A percentile compares a stretch with the other conserved stretches of the same genome.
phyloP scores from a whole-genome alignment of 768 basidiomycete genomes.

The Russula earlei region DNA sequence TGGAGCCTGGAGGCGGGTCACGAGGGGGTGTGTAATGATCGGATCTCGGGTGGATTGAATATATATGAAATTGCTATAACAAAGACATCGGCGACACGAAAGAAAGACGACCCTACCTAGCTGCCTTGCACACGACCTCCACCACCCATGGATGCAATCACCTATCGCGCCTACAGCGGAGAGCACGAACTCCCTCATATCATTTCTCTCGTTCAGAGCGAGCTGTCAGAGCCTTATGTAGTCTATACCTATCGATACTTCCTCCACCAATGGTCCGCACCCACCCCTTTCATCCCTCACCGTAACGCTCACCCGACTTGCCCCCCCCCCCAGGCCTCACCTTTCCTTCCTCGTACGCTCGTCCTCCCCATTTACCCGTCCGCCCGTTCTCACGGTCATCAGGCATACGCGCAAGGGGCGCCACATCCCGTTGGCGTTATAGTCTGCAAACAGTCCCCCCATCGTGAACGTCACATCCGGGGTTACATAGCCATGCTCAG shows the following conservation, averaged over 20 bases:
- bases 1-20: too few species aligned
- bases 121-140: too few species aligned
- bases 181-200: constrained; percentile 75
- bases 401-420: constrained; percentile 11
- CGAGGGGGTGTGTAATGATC: too few species aligned
- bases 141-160: too few species aligned
- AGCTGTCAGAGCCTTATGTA: constrained; percentile 40
- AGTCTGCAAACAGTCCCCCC: constrained; percentile 93
- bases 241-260: too few species aligned
- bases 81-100: too few species aligned
- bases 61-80: too few species aligned
- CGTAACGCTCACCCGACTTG: constrained; percentile 22
- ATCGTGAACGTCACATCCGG: constrained; percentile 63
- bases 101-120: too few species aligned
- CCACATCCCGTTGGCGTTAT: constrained; percentile 77
- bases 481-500: constrained; percentile 99
- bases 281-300: not conserved
- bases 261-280: constrained; percentile 72
- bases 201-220: constrained; percentile 81
- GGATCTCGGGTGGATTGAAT: too few species aligned
- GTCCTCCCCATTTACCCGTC: too few species aligned
- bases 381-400: not conserved
- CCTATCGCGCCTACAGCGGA: constrained; percentile 65
- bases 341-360: constrained; percentile 63
- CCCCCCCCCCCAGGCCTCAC: constrained; percentile 57